Base-by-base conservation (phyloP, 495 filamentous ascomycete species). In the Xylaria cubensis region DNA sequence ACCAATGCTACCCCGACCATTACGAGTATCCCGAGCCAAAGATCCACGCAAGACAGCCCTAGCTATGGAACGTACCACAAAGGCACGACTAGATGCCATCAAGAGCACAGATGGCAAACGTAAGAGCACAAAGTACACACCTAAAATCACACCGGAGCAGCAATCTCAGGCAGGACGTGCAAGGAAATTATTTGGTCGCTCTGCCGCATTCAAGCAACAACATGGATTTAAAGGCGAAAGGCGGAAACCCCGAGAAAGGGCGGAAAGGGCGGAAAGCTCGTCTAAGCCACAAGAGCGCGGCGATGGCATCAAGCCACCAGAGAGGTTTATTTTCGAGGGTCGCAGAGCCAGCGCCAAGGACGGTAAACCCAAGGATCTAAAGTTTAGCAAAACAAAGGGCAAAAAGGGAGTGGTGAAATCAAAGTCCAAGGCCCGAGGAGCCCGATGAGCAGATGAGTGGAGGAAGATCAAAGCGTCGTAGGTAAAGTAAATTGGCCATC, bases 261-360 rank as follows among this genome's bases (percentile, higher is more conserved):
- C 8, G 4, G 72, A 79, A 6, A 67, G 53, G 39, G 46, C 8
- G 4, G 63, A 39, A 29, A 21, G 17, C 19, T 36, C 58, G 6
- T 61, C 58, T 19, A 64, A 50, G 9, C 32, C 50, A 9, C 69
- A 64, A 41, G 55, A 36, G 76, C 76, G 51, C 78, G 81, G 72
- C 64, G 56, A 73, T 55, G 79, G 77, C 69, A 75, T 89, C 61
- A 90, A 85, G 77, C 79, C 83, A 6, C 89, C 90, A 3, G 90
- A 94, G 82, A 83, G 86, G 4, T 86, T 95, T 73, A 90, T 98
- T 10, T 97, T 99, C 79, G 96, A 99, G 80, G 96, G 96, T 4
- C 89, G 93, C 76, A 88, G 96, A 65, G 96, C 96, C 24, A 94
- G 81, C 75, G 89, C 80, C 62, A 90, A 84, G 74, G 88, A 86